phyloP scores from a whole-genome alignment of 176 grass and related monocot species.

The Oryza rufipogon region DNA sequence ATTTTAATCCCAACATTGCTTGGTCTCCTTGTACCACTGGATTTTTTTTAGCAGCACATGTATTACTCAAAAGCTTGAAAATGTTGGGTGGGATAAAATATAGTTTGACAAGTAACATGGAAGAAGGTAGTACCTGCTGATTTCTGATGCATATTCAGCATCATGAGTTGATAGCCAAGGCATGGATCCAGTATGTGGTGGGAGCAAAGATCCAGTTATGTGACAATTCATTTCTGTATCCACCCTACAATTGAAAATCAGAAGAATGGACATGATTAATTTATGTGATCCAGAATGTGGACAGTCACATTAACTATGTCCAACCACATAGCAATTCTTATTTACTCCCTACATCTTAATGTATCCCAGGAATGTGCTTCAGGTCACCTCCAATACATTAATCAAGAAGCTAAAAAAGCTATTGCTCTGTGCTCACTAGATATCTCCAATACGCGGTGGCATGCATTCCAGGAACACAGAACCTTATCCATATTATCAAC shows the following conservation, averaged over 20 bases:
- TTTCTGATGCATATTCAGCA: constrained; percentile 54
- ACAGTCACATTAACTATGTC: constrained; percentile 2
- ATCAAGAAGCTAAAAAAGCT: neutral
- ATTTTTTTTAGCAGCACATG: constrained; percentile 28
- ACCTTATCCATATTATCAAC: neutral
- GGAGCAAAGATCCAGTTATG: constrained; percentile 77
- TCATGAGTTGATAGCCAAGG: constrained; percentile 64
- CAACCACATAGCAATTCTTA: constrained; percentile 18
- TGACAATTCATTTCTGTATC: constrained; percentile 86
- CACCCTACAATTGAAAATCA: constrained; percentile 61
- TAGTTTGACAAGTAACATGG: constrained; percentile 4
- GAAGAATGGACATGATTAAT: constrained; percentile 22
- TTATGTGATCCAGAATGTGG: constrained; percentile 17
- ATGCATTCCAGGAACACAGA: constrained; percentile 8
- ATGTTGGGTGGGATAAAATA: neutral
- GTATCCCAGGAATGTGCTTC: neutral
- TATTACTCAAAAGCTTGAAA: constrained; percentile 33
- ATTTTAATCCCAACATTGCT: constrained; percentile 23
- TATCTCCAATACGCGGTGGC: neutral
- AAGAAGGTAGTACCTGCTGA: constrained; percentile 36
- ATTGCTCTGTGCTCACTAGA: neutral
- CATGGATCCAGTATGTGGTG: constrained; percentile 76
- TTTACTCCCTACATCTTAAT: neutral
- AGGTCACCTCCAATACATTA: constrained; percentile 4
- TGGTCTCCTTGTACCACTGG: constrained; percentile 30